Base-by-base conservation (phyloP, 2,329 filamentous ascomycete genomes). In the Penicillium sp. region DNA sequence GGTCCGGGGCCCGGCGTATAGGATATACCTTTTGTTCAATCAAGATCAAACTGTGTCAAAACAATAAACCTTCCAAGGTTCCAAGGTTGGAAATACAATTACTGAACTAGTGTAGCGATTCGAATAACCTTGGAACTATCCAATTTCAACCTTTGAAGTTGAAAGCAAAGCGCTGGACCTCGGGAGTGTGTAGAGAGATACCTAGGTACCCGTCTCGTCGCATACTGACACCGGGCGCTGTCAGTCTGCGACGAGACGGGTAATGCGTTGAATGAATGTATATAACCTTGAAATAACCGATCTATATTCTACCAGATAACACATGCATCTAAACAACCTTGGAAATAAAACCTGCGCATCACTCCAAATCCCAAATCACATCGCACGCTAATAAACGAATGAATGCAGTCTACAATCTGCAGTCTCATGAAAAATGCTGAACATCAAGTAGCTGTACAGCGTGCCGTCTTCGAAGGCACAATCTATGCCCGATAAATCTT, bases 401-500 rank as follows among this genome's bases (percentile, higher is more conserved):
- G 29, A 24, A 31, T 47, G 9, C 29, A 27, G 31, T 16, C 24
- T 27, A 29, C 29, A 27, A 34, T 16, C 24, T 27, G 27, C 47
- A 45, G 18, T 40, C 38, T 21, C 14, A 9, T 21, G 18, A 27
- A 8, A 9, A 39, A 9, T 7, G 6, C 13, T 7, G n/a, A 36
- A n/a, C 34, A 36, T 22, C 9, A 45, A 44, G 48, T n/a, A n/a
- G n/a, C n/a, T n/a, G n/a, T 48, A 36, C 27, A 31, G 47, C 21
- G 24, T 27, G 5, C 4, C 8, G 8, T 31, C n/a, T 18, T 14
- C 31, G 13, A 21, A 49, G 56, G 53, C 52, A 58, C 55, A 29
- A 38, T 40, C 66, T 62, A 78, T 45, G 75, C 77, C 56, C 70
- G 68, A 63, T 77, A 86, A 54, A 87, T 77, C 74, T 82, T 85